A percentile compares a stretch with the other conserved stretches of the same genome.
Evolutionary conservation across 345 rosid genomes (phyloP).

Genomic region (Camelina laxa): DNA sequence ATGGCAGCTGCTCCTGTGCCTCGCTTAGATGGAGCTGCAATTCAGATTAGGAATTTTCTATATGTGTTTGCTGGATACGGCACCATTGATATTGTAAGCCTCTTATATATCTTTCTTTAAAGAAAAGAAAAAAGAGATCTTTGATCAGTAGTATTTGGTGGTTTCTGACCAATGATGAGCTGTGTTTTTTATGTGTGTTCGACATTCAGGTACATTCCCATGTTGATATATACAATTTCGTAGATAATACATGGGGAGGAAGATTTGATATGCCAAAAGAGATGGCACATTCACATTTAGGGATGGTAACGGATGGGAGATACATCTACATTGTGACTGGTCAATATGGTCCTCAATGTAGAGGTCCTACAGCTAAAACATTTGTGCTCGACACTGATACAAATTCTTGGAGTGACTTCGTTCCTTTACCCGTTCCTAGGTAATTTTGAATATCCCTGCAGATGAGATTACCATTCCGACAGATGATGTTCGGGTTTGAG

Average conservation of each 20-base stretch:
- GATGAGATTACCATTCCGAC: background rate
- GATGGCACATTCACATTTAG: constrained; percentile 99
- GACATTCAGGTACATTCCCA: constrained; percentile 82
- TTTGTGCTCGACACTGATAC: constrained; percentile 89
- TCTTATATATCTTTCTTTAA: constrained; percentile 13
- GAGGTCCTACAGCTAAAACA: constrained; percentile 84
- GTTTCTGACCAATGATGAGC: background rate
- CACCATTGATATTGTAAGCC: constrained; percentile 73
- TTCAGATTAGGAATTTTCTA: constrained; percentile 77
- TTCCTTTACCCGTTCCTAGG: constrained; percentile 88
- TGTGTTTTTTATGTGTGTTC: constrained; percentile 6
- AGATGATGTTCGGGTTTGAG: background rate
- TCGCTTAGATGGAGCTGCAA: constrained; percentile 91
- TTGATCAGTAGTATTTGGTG: constrained; percentile 2
- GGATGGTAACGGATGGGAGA: constrained; percentile 95
- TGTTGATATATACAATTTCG: constrained; percentile 85
- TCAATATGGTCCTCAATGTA: constrained; percentile 95
- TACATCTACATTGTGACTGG: constrained; percentile 83
- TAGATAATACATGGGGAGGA: constrained; percentile 83
- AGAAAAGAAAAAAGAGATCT: background rate
- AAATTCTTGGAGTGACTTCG: constrained; percentile 74
- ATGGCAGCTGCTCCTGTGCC: constrained; percentile 92
- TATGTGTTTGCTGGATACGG: constrained; percentile 97
- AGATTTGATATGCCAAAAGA: constrained; percentile 97
- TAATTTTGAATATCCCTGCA: constrained; percentile 37